Percentiles rank a stretch among this genome's conserved stretches.
phyloP scores from a whole-genome alignment of 2,329 filamentous ascomycete species.

The Pseudocercospora fijiensis region DNA sequence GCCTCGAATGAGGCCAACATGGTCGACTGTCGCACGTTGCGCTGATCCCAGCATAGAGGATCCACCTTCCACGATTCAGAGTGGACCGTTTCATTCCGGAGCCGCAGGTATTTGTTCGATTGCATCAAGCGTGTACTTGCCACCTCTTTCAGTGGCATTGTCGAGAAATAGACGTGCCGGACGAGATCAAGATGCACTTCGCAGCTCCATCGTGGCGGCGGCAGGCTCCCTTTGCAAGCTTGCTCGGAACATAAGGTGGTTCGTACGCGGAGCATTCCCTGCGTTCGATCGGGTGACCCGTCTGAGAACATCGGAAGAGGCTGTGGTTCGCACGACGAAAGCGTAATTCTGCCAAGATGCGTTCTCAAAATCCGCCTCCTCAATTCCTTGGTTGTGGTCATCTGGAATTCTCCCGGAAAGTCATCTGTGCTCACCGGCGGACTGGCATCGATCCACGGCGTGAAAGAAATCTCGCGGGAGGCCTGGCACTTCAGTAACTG shows the following conservation, averaged over 20 bases:
- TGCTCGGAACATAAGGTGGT: neutral
- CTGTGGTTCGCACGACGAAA: neutral
- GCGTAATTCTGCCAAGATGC: neutral
- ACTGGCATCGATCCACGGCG: neutral
- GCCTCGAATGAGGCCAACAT: neutral
- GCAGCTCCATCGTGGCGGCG: slow-evolving; percentile 5
- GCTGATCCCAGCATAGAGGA: neutral
- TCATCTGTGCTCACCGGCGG: slow-evolving; percentile 6
- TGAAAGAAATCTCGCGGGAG: neutral
- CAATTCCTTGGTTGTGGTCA: neutral
- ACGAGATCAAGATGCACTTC: slow-evolving; percentile 5
- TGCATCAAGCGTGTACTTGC: neutral
- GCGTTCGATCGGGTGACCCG: neutral
- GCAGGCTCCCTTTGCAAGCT: neutral
- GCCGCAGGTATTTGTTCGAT: neutral
- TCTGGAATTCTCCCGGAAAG: slow-evolving; percentile 10
- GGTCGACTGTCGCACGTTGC: neutral
- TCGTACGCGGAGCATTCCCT: neutral
- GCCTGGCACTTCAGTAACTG: neutral
- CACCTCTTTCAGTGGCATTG: neutral
- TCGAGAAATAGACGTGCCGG: neutral
- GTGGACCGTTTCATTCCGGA: neutral
- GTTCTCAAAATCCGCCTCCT: slow-evolving; percentile 6
- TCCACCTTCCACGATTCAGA: neutral
- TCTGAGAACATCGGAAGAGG: neutral